Evolutionary conservation across 2,329 filamentous ascomycete genomes (phyloP).

Genomic region (Neonectria magnoliae): DNA sequence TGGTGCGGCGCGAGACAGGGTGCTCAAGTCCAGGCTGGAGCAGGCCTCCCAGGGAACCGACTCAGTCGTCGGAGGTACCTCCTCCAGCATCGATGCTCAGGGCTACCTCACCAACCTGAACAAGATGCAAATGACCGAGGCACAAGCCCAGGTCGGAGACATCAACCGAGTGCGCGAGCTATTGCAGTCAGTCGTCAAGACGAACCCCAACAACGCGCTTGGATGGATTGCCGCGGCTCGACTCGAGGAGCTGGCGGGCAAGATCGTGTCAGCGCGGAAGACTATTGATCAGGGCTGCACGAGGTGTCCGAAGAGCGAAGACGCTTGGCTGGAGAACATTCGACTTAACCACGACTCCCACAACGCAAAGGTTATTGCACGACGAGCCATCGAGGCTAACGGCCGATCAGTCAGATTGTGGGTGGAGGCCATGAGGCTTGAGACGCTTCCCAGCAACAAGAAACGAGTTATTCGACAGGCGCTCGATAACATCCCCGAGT

Average conservation of each 20-base stretch:
- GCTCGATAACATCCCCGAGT: slow-evolving; percentile 91
- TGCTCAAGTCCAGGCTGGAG: slow-evolving; percentile 91
- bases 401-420: slow-evolving; percentile 88
- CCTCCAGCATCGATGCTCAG: slow-evolving; percentile 92
- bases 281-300: slow-evolving; percentile 90
- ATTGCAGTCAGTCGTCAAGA: slow-evolving; percentile 96
- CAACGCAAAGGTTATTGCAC: slow-evolving; percentile 95
- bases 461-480: slow-evolving; percentile 94
- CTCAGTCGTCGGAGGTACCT: slow-evolving; percentile 76
- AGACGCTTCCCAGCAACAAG: slow-evolving; percentile 83
- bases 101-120: slow-evolving; percentile 94
- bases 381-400: slow-evolving; percentile 92
- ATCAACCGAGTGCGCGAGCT: slow-evolving; percentile 93
- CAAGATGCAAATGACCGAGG: slow-evolving; percentile 80
- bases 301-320: slow-evolving; percentile 91
- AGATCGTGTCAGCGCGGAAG: slow-evolving; percentile 87
- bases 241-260: slow-evolving; percentile 91
- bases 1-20: slow-evolving; percentile 94
- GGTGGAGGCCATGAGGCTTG: slow-evolving; percentile 95
- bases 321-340: slow-evolving; percentile 96
- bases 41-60: slow-evolving; percentile 80
- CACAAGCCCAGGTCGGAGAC: slow-evolving; percentile 88
- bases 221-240: slow-evolving; percentile 96
- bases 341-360: slow-evolving; percentile 84
- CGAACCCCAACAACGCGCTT: slow-evolving; percentile 92